Conservation (phyloP, 305 asterid species). For the Fraxinus sp. region DNA sequence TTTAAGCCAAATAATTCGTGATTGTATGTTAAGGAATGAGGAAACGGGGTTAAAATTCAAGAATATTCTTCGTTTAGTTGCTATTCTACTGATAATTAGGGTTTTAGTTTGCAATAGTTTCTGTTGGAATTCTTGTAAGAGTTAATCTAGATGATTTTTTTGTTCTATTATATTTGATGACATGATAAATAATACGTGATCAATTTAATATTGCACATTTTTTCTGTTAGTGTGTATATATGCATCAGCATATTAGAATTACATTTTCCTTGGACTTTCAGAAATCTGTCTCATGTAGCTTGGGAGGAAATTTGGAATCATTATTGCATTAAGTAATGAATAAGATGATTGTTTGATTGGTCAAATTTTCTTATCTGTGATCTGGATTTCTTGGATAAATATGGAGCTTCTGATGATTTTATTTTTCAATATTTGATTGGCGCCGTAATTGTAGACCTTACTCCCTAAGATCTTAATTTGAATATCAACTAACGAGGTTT, state of each 20-base stretch:
- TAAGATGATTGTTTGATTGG: neutral
- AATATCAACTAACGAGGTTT: neutral
- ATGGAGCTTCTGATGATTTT: neutral
- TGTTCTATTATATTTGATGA: neutral
- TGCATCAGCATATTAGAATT: neutral
- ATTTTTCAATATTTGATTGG: neutral
- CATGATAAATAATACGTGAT: neutral
- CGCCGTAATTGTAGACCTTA: neutral
- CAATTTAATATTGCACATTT: neutral
- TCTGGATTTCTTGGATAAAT: neutral
- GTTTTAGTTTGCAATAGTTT: conserved; percentile 16
- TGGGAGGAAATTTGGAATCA: neutral
- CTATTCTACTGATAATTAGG: conserved; percentile 25
- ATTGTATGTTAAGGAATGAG: neutral
- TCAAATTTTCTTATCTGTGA: neutral
- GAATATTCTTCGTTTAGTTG: conserved; percentile 15
- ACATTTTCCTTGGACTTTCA: neutral
- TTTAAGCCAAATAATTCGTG: neutral
- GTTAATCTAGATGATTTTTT: neutral
- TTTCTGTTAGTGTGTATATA: neutral
- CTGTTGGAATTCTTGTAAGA: conserved; percentile 12
- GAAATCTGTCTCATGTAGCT: neutral
- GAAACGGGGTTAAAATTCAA: conserved; percentile 14
- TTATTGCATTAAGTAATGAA: neutral
- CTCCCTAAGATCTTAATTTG: neutral